Evolutionary conservation across 768 basidiomycete species (phyloP).

Genomic region (Leccinum disarticulatum): DNA sequence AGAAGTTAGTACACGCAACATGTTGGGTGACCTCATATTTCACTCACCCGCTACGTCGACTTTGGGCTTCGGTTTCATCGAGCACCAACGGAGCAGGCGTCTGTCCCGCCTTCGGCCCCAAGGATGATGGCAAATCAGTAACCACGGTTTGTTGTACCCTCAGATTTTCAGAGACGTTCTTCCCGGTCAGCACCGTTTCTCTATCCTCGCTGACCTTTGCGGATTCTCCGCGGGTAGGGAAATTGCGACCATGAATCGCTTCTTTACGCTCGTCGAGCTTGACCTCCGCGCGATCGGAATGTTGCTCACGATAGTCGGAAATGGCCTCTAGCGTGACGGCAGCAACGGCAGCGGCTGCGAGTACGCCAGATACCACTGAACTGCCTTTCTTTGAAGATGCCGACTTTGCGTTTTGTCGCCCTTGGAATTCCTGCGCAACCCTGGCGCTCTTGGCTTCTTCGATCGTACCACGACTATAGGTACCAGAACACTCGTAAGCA

Average conservation of each 20-base stretch:
- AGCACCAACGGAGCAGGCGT: not conserved
- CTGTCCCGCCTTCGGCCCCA: not conserved
- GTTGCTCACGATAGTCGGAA: constrained; percentile 8
- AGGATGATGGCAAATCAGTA: not conserved
- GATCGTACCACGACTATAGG: no score
- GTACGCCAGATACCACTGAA: constrained; percentile 12
- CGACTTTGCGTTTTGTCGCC: not conserved
- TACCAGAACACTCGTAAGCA: constrained; percentile 1
- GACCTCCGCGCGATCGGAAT: not conserved
- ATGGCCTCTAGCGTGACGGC: constrained; percentile 13
- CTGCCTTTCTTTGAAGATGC: constrained; percentile 4
- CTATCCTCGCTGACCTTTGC: not conserved
- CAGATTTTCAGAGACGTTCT: not conserved
- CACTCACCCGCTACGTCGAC: constrained; percentile 1
- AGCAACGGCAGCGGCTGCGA: constrained; percentile 13
- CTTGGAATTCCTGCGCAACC: not conserved
- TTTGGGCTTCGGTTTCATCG: not conserved
- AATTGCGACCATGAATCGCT: not conserved
- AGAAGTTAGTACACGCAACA: not conserved
- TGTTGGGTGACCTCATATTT: not conserved
- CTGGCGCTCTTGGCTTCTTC: not conserved
- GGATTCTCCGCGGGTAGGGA: not conserved
- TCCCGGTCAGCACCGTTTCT: not conserved
- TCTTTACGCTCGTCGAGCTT: not conserved
- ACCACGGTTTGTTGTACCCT: not conserved